These are phyloP conservation scores for Penstemon newberryi DNA, from an alignment of 257 asterid species.

Conservation along the genomic window DNA sequence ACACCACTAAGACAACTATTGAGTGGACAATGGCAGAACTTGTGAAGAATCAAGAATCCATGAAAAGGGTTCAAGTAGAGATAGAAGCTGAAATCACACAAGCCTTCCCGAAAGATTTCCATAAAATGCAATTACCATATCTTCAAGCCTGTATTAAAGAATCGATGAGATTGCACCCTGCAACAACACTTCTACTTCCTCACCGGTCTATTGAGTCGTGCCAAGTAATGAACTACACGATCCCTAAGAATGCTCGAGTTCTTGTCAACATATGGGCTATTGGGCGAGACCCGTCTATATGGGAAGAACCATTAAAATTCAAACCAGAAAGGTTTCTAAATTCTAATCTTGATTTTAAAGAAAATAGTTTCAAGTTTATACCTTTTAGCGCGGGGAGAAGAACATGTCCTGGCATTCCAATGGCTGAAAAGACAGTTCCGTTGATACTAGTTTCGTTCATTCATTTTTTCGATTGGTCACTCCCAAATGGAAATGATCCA, in stretches of 20 bases:
- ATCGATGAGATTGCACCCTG: slow-evolving; percentile 25
- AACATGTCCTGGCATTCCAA: slow-evolving; percentile 24
- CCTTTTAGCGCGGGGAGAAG: slow-evolving; percentile 27
- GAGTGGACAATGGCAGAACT: slow-evolving; percentile 78
- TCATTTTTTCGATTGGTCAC: slow-evolving; percentile 13
- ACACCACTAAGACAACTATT: slow-evolving; percentile 65
- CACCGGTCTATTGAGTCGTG: slow-evolving; percentile 16
- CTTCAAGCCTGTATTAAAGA: slow-evolving; percentile 26
- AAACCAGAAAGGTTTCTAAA: slow-evolving; percentile 24
- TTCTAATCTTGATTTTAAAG: slow-evolving; percentile 23
- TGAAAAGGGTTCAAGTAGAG: slow-evolving; percentile 21
- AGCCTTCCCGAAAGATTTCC: not conserved
- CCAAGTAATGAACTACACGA: slow-evolving; percentile 24
- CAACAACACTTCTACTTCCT: slow-evolving; percentile 20
- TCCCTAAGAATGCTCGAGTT: slow-evolving; percentile 21
- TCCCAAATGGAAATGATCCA: slow-evolving; percentile 6
- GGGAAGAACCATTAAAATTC: slow-evolving; percentile 22
- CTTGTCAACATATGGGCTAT: slow-evolving; percentile 28
- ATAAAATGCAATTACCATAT: slow-evolving; percentile 8
- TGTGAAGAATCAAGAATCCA: slow-evolving; percentile 9
- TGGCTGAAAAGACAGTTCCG: slow-evolving; percentile 20
- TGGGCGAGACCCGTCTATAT: slow-evolving; percentile 13
- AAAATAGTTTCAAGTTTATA: slow-evolving; percentile 14
- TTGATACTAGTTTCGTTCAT: slow-evolving; percentile 24
- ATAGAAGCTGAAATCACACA: not conserved